These are phyloP conservation scores for Phytophthora kernoviae DNA, from an alignment of 352 stramenopile genomes.

Conservation along the genomic window DNA sequence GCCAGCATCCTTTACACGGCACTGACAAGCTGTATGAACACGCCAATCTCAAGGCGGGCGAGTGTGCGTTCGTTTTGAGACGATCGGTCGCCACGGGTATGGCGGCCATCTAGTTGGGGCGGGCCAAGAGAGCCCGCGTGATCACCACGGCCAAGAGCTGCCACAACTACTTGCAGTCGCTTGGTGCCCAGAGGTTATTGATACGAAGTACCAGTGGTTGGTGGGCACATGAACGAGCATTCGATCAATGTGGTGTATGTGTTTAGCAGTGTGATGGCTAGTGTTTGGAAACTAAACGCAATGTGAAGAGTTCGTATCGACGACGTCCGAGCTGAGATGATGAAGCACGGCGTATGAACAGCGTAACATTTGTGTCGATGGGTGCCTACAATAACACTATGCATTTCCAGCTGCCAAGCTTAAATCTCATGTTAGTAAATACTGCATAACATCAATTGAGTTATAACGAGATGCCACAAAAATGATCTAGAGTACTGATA, in stretches of 20 bases:
- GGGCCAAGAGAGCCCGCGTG: constrained; percentile 50
- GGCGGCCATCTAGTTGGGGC: constrained; percentile 61
- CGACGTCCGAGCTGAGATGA: too few relatives aligned
- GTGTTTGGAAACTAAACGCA: too few relatives aligned
- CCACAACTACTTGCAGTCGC: constrained; percentile 56
- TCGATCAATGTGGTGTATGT: constrained; percentile 46
- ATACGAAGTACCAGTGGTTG: constrained; percentile 54
- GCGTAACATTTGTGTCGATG: too few relatives aligned
- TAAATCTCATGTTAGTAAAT: too few relatives aligned
- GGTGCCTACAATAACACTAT: too few relatives aligned
- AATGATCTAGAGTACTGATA: not conserved
- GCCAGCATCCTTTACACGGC: constrained; percentile 48
- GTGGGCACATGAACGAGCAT: constrained; percentile 33
- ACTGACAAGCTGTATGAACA: constrained; percentile 46
- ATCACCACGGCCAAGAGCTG: constrained; percentile 63
- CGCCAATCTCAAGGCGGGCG: constrained; percentile 23
- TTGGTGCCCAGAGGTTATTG: constrained; percentile 56
- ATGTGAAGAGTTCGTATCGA: too few relatives aligned
- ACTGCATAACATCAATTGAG: too few relatives aligned
- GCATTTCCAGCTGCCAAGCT: too few relatives aligned
- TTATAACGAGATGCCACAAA: too few relatives aligned
- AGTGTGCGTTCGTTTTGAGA: constrained; percentile 51
- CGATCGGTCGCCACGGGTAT: constrained; percentile 58
- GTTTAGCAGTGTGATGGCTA: too few relatives aligned
- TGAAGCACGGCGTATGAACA: too few relatives aligned